These are phyloP conservation scores for Brassica hybrid DNA, from an alignment of 441 rosid species.

Conservation along the genomic window DNA sequence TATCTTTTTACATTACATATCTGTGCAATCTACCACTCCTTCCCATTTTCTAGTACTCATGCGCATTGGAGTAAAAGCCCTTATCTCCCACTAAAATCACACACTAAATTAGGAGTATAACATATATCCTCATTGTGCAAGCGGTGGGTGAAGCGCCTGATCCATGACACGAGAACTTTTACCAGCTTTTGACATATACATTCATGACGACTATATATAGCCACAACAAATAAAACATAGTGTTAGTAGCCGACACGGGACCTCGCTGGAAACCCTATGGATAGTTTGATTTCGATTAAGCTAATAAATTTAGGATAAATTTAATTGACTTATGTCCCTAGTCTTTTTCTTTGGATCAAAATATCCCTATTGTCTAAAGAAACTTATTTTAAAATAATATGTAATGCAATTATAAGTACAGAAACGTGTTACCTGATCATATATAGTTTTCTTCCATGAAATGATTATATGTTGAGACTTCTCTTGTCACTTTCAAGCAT, in stretches of 20 bases:
- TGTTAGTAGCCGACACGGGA: conserved; percentile 37
- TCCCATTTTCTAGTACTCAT: conserved; percentile 23
- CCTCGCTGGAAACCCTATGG: conserved; percentile 42
- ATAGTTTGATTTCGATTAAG: conserved; percentile 25
- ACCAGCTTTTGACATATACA: conserved; percentile 24
- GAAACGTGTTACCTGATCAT: conserved; percentile 9
- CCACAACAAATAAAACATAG: background rate
- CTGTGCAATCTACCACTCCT: conserved; percentile 16
- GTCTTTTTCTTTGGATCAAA: too few relatives aligned
- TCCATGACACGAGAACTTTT: conserved; percentile 6
- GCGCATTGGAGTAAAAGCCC: conserved; percentile 24
- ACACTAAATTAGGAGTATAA: background rate
- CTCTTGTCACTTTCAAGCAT: conserved; percentile 41
- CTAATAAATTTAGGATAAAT: conserved; percentile 37
- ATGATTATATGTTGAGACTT: conserved; percentile 21
- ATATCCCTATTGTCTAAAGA: background rate
- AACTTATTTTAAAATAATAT: background rate
- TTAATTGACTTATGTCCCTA: conserved; percentile 5
- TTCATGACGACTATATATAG: conserved; percentile 10
- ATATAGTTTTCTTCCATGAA: conserved; percentile 23
- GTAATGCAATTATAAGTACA: conserved; percentile 29
- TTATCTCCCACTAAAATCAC: conserved; percentile 11
- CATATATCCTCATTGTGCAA: background rate
- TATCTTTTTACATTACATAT: background rate
- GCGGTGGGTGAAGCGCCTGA: background rate